Evolutionary conservation across 192 early-diverging fungal species (phyloP), one percentile per base, ranked within the genome.

Genomic region (Rhizophagus clarus): DNA sequence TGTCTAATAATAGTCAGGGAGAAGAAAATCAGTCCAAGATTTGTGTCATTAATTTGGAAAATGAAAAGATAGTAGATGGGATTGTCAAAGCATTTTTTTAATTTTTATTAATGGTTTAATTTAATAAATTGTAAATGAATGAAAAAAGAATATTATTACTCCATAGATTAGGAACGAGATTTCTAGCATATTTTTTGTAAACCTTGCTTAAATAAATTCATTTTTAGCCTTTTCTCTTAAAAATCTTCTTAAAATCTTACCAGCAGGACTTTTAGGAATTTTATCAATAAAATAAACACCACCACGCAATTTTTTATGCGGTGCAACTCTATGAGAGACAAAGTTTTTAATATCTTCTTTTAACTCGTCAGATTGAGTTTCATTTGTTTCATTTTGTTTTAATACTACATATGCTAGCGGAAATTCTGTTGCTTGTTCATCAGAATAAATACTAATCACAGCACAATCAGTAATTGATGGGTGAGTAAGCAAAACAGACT

Each of bases 161-260:
- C 0, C 0, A 34, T 32, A 32, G 3, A 40, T 40, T 40, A 40
- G 37, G 37, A 40, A 40, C 37, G 34, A 37, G 34, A 37, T 7
- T 32, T 37, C 7, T 37, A 37, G 6, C 37, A 40, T 7, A 40
- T 7, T 40, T 45, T 45, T 12, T 45, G 2, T 12, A 2, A 37
- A 37, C n/a, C n/a, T 45, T 12, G 10, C 42, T 45, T 45, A 29
- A 64, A 28, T 28, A 56, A 0, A 0, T 20, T 22, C 82, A 20
- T 83, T 61, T 42, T 70, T 82, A 40, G 76, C 34, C 74, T 68
- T 66, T 29, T 80, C 81, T 72, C 89, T 88, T 64, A 97, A 83
- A n/a, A 93, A 88, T 26, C 89, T 86, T 66, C 95, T 88, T 81
- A 97, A 85, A 47, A 96, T 95, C 84, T 97, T 96, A 70, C 95